Base-by-base conservation (phyloP, 306 rosid species). In the Coriaria nepalensis region DNA sequence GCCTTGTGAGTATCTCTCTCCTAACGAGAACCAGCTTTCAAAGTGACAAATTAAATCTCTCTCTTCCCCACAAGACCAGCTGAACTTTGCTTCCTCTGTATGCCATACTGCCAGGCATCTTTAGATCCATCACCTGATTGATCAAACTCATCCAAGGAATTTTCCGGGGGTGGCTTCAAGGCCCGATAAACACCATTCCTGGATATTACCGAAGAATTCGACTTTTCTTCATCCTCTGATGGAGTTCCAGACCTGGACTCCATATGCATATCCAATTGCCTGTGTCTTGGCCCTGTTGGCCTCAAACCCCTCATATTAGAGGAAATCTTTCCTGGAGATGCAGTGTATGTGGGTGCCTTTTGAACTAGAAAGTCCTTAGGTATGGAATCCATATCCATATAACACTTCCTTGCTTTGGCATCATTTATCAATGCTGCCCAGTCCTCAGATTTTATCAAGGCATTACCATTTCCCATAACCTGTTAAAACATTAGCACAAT, bases 381-480 rank as follows among this genome's bases (percentile, higher is more conserved):
- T 43, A 90, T 74, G 58, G 92, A 69, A 48, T 90, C 97, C 78
- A 85, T 85, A 53, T 84, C 86, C 92, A 73, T 67, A 49, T 74
- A 84, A 78, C 95, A 84, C 55, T 69, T 84, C 73, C 94, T 72
- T 46, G 80, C 49, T 67, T 73, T 90, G 35, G 92, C 93, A 79
- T 84, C 97, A 13, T 65, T 12, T 51, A 90, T 78, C 71, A 90
- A 72, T 0, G 95, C 80, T 52, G 80, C 93, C 97, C 97, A 90
- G 58, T 90, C 97, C 0, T 90, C 95, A 8, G 92, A 79, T 37
- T 84, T 86, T 62, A 65, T 66, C 65, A 90, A 76, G 35, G 97
- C 86, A 68, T 45, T 75, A 6, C 94, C 97, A 49, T 90, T 90
- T 55, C 97, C 97, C 97, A 81, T 90, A 37, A 84, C 92, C 95